Base-by-base conservation (phyloP, 208 protist species). In the Crithidia expoeki region DNA sequence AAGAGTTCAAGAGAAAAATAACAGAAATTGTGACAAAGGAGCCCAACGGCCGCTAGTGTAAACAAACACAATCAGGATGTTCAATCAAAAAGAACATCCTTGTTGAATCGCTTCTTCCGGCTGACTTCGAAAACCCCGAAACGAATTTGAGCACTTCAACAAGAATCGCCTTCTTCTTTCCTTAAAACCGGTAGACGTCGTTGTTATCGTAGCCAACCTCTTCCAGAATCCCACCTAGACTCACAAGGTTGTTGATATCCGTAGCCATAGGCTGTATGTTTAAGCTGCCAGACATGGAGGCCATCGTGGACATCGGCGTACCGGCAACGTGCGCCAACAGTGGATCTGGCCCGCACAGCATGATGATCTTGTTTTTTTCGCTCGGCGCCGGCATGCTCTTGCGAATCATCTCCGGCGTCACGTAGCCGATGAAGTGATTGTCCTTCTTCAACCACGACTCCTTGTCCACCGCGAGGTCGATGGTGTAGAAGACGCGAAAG, bases 401-500 rank as follows among this genome's bases (percentile, higher is more conserved):
- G 23, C 75, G 49, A 10, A 97, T 62, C 88, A 95, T 94, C 27
- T 96, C 84, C 38, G 82, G 75, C 11, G 84, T 90, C 16, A 96
- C 86, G 65, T 77, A 83, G 23, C 93, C 93, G 2, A 92, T 44
- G 56, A 84, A 92, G 67, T 94, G 88, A 28, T 86, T 87, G n/a
- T 28, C 23, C 40, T 77, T 40, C 69, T 65, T 55, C 42, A 88
- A 46, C 94, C 96, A 98, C 52, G 77, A 70, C 27, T 86, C 81
- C 65, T 81, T 80, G 49, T 96, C 86, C 7, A 96, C 47, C 28
- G 89, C 69, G 33, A 82, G 72, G 68, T 98, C 94, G 23, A 98
- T 60, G 0, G 92, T 95, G 79, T 97, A 98, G 68, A 89, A 92
- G n/a, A 98, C 52, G 21, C 89, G 76, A 59, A 98, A 97, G 32